A percentile compares a stretch with the other conserved stretches of the same genome.
These are phyloP conservation scores for Phytophthora foliorum DNA, from an alignment of 352 stramenopile genomes.

Conservation along the genomic window DNA sequence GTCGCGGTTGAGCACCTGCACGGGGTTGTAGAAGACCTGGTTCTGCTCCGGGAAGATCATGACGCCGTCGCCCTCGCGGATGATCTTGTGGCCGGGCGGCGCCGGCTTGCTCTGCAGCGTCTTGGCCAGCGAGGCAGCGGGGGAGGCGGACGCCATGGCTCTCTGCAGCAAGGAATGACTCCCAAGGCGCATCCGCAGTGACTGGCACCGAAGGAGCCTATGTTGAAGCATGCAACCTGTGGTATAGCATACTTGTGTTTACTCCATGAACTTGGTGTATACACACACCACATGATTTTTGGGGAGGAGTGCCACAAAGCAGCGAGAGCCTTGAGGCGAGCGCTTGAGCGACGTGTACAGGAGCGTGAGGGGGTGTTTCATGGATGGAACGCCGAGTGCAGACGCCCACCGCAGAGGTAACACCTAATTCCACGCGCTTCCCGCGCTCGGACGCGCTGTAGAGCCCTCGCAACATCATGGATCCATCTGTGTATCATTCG, in stretches of 20 bases:
- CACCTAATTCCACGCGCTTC: background rate
- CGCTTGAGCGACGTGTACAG: slow-evolving; percentile 6
- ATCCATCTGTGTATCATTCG: slow-evolving; percentile 13
- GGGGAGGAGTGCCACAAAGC: slow-evolving; percentile 3
- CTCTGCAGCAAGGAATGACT: too few relatives aligned
- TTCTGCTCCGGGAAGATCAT: slow-evolving; percentile 93
- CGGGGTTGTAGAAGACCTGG: slow-evolving; percentile 95
- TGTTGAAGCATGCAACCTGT: background rate
- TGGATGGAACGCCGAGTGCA: slow-evolving; percentile 40
- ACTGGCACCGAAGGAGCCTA: slow-evolving; percentile 4
- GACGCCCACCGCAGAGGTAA: slow-evolving; percentile 41
- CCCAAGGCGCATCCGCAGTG: slow-evolving; percentile 39
- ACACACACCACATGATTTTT: slow-evolving; percentile 27
- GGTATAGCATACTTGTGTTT: background rate
- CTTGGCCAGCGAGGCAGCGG: slow-evolving; percentile 64
- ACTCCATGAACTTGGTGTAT: background rate
- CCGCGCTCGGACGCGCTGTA: background rate
- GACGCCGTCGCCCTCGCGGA: slow-evolving; percentile 90
- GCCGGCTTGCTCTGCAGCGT: slow-evolving; percentile 70
- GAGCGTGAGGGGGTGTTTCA: slow-evolving; percentile 30
- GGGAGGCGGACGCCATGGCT: slow-evolving; percentile 57
- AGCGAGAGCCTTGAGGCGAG: background rate
- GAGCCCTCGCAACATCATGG: background rate
- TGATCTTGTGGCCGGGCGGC: slow-evolving; percentile 85
- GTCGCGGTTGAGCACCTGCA: slow-evolving; percentile 99